A percentile compares a stretch with the other conserved stretches of the same genome.
Evolutionary conservation across 768 basidiomycete genomes (phyloP).

Genomic region (Tulasnella sp.): DNA sequence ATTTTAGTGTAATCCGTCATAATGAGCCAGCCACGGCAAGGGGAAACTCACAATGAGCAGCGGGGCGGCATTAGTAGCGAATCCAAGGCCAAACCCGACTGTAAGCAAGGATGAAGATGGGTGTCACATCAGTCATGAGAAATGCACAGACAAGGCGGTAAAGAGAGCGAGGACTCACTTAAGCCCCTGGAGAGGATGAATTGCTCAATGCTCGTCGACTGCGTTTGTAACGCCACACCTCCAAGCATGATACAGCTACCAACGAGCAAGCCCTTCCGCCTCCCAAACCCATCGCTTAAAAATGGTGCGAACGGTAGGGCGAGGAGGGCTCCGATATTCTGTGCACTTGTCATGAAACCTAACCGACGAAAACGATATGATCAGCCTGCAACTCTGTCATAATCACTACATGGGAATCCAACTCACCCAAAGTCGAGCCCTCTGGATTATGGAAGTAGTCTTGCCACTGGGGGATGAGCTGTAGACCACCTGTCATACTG

Average conservation of each 20-base stretch:
- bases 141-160: neutral
- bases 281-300: constrained; percentile 51
- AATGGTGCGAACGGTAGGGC: constrained; percentile 54
- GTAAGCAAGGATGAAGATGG: neutral
- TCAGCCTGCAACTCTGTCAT: neutral
- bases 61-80: constrained; percentile 42
- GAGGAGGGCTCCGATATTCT: constrained; percentile 25
- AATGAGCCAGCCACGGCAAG: neutral
- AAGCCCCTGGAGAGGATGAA: constrained; percentile 50
- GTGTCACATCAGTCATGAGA: neutral
- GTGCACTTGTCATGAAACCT: constrained; percentile 9
- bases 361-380: neutral
- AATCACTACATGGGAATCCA: neutral
- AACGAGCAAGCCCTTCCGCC: constrained; percentile 46
- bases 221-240: constrained; percentile 48
- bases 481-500: constrained; percentile 11
- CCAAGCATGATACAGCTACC: constrained; percentile 55
- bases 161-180: constrained; percentile 19
- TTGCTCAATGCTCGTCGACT: constrained; percentile 37
- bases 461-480: constrained; percentile 15
- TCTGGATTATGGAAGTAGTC: constrained; percentile 9
- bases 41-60: neutral
- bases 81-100: constrained; percentile 57
- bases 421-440: constrained; percentile 1
- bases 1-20: neutral